These are phyloP conservation scores for Trametes coccinea DNA, from an alignment of 768 basidiomycete species.

Conservation along the genomic window DNA sequence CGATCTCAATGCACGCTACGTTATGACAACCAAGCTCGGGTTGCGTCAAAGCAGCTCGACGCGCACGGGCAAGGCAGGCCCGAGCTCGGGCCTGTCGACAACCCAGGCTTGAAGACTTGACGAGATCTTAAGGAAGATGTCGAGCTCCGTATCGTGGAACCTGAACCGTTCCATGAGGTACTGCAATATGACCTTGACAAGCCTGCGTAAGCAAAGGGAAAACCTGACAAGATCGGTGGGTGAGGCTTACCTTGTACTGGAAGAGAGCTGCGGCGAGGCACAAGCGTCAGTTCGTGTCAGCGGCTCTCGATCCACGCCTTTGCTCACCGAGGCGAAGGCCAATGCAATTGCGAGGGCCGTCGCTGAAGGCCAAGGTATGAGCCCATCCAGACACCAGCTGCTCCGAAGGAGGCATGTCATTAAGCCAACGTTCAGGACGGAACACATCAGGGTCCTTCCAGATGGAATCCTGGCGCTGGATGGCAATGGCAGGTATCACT, in stretches of 20 bases:
- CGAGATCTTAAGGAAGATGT: slow-evolving; percentile 11
- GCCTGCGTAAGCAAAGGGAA: not conserved
- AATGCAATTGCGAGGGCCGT: slow-evolving; percentile 30
- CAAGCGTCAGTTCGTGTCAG: not conserved
- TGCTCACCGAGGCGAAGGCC: slow-evolving; percentile 24
- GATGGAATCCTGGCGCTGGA: slow-evolving; percentile 17
- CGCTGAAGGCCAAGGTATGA: slow-evolving; percentile 26
- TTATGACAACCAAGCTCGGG: no score
- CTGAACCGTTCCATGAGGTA: slow-evolving; percentile 9
- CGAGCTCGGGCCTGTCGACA: not conserved
- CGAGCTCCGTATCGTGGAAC: slow-evolving; percentile 5
- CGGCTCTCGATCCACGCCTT: not conserved
- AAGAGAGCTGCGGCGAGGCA: not conserved
- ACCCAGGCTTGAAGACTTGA: slow-evolving; percentile 21
- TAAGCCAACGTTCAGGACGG: slow-evolving; percentile 33
- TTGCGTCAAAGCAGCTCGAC: slow-evolving; percentile 3
- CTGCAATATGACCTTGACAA: not conserved
- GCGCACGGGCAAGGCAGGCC: slow-evolving; percentile 1
- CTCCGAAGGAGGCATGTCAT: slow-evolving; percentile 3
- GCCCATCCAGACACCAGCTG: slow-evolving; percentile 22
- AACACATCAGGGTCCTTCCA: slow-evolving; percentile 30
- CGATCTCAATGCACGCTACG: no score
- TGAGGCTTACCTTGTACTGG: slow-evolving; percentile 4
- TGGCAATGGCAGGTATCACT: slow-evolving; percentile 9
- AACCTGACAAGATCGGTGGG: not conserved